These are phyloP conservation scores for Sporothrix globosa DNA, from an alignment of 2,329 filamentous ascomycete species.

Conservation along the genomic window DNA sequence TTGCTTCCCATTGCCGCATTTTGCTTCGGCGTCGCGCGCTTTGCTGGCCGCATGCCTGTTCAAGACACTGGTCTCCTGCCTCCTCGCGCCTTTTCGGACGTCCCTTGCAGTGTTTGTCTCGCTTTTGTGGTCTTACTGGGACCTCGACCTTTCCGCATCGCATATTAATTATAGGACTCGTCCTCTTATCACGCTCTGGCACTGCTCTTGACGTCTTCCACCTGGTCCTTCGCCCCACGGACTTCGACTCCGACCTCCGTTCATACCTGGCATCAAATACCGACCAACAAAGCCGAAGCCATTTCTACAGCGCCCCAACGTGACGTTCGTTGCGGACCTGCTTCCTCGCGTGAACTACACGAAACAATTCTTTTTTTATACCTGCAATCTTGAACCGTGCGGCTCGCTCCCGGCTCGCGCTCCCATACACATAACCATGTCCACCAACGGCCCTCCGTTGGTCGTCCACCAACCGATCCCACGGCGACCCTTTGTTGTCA, in stretches of 20 bases:
- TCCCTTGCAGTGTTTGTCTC: slow-evolving; percentile 12
- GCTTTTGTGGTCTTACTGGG: not conserved
- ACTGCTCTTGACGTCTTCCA: no score
- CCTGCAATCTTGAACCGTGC: not conserved
- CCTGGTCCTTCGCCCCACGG: not conserved
- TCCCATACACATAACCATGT: slow-evolving; percentile 27
- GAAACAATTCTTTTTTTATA: not conserved
- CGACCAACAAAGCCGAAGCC: slow-evolving; percentile 5
- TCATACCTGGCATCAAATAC: not conserved
- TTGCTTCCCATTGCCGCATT: slow-evolving; percentile 1
- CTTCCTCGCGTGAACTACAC: not conserved
- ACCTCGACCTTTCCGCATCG: not conserved
- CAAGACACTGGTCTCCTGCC: slow-evolving; percentile 18
- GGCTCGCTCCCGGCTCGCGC: not conserved
- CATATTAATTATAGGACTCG: slow-evolving; percentile 10
- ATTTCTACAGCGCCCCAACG: not conserved
- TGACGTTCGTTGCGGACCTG: not conserved
- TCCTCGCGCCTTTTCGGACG: not conserved
- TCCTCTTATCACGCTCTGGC: not conserved
- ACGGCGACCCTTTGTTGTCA: slow-evolving; percentile 69
- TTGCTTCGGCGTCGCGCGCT: not conserved
- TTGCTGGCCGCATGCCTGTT: slow-evolving; percentile 21
- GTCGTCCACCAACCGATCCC: slow-evolving; percentile 68
- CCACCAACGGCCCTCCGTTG: slow-evolving; percentile 47
- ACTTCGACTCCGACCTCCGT: slow-evolving; percentile 4